Evolutionary conservation across 441 rosid genomes (phyloP), one percentile per base, ranked within the genome.

Genomic region (Adansonia madagascariensis): DNA sequence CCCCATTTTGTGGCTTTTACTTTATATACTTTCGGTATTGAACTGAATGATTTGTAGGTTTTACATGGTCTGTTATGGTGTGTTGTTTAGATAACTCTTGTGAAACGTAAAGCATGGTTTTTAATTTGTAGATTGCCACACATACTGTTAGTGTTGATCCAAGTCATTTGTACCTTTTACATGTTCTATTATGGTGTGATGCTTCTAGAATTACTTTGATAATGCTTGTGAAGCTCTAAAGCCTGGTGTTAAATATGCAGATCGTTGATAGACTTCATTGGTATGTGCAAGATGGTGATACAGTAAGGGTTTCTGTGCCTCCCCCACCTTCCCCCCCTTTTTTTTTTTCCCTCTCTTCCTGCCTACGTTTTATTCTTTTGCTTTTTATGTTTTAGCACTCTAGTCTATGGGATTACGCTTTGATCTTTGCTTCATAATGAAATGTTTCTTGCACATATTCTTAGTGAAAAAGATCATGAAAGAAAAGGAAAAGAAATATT

Each of bases 221-320:
- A 52, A 8, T 56, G 50, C 64, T 20, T 76, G 66, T 46, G 72
- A 68, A 39, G 73, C 69, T 20, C 75, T 83, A 69, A 83, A 17
- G 61, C 56, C 27, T 61, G 22, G 20, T 70, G 75, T 74, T 69
- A 50, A 27, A 68, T 87, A 43, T 82, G 89, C 97, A 95, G 99
- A 86, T 95, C 81, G 95, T 87, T 77, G 92, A 91, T 77, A 87
- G 81, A 75, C 94, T 95, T 24, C 98, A 91, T 77, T 92, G 89
- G 92, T 95, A 95, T 81, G 92, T 90, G 52, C 82, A 83, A 79
- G 88, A 89, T 85, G 97, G 92, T 78, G 98, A 95, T 84, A 95
- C 83, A 90, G 99, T 95, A 78, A 90, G 90, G 80, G 39, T 80
- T 79, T 41, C 14, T 35, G 53, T 67, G 39, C 71, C 60, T 63